Conservation (phyloP, 208 protist species). For the Wallacemonas rigidus region DNA sequence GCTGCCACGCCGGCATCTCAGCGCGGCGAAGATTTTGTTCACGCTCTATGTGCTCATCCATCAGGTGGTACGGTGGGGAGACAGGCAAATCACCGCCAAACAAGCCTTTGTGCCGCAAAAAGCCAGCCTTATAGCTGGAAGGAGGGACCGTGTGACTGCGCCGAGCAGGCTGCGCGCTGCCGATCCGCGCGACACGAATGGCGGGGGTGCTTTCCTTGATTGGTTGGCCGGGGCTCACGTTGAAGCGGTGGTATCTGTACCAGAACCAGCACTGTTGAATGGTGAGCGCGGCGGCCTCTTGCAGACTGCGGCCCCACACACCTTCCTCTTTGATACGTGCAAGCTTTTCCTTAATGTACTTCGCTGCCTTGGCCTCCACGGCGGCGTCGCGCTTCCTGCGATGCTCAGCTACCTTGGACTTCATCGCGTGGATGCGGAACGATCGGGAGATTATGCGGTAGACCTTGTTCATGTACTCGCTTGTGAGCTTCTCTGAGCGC, state of each 20-base stretch:
- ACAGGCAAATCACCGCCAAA: slow-evolving; percentile 21
- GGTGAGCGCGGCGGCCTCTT: slow-evolving; percentile 58
- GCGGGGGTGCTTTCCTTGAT: neutral
- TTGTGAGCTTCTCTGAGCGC: slow-evolving; percentile 49
- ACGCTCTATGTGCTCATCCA: slow-evolving; percentile 57
- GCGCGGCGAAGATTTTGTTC: slow-evolving; percentile 41
- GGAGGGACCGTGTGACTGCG: neutral
- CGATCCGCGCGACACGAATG: neutral
- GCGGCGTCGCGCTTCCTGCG: slow-evolving; percentile 8
- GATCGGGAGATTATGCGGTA: slow-evolving; percentile 68
- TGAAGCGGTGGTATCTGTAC: slow-evolving; percentile 41
- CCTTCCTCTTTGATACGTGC: slow-evolving; percentile 44
- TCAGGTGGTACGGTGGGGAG: slow-evolving; percentile 57
- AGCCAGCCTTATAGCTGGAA: slow-evolving; percentile 3
- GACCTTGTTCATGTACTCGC: slow-evolving; percentile 66
- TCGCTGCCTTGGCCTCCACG: slow-evolving; percentile 28
- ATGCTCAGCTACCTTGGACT: slow-evolving; percentile 16
- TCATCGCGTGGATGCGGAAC: slow-evolving; percentile 64
- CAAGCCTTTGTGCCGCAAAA: neutral
- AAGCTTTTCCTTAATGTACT: slow-evolving; percentile 45
- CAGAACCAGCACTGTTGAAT: slow-evolving; percentile 80
- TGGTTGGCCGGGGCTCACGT: slow-evolving; percentile 21
- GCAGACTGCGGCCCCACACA: slow-evolving; percentile 68
- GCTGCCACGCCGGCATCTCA: slow-evolving; percentile 45
- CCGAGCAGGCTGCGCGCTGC: slow-evolving; percentile 4